Conservation (phyloP, 2,329 filamentous ascomycete genomes). For the Beauveria scarabaeidicola region DNA sequence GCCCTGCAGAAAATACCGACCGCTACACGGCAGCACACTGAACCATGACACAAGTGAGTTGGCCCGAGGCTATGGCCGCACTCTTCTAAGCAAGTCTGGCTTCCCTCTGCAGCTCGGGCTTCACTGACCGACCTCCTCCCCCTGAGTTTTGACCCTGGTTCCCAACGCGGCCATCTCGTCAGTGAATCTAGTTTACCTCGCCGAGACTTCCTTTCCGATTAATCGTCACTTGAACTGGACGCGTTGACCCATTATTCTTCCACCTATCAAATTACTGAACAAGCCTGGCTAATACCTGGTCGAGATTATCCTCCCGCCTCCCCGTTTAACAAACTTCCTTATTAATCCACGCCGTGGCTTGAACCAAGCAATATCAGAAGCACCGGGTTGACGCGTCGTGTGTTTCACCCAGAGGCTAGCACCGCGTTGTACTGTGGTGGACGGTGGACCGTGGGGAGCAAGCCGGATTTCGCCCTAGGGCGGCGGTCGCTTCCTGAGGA, state of each 20-base stretch:
- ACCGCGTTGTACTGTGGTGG: background rate
- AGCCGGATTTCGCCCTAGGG: constrained; percentile 1
- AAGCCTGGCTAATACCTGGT: background rate
- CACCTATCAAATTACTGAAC: background rate
- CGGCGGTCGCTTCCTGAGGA: background rate
- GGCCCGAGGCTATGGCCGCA: constrained; percentile 5
- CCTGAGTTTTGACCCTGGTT: background rate
- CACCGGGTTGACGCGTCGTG: background rate
- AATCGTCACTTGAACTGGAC: background rate
- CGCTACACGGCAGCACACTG: background rate
- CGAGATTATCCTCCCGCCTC: background rate
- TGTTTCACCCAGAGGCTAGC: constrained; percentile 3
- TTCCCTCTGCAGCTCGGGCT: background rate
- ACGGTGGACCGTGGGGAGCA: background rate
- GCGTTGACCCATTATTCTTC: constrained; percentile 6
- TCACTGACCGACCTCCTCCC: background rate
- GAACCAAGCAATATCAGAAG: background rate
- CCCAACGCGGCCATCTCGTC: background rate
- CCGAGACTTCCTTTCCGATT: background rate
- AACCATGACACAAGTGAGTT: background rate
- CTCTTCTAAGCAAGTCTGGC: background rate
- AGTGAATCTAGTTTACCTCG: background rate
- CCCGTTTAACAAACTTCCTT: background rate
- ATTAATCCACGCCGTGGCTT: background rate
- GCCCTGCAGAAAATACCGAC: background rate